Evolutionary conservation across 768 basidiomycete species (phyloP).

Genomic region (Hygrophorus russula): DNA sequence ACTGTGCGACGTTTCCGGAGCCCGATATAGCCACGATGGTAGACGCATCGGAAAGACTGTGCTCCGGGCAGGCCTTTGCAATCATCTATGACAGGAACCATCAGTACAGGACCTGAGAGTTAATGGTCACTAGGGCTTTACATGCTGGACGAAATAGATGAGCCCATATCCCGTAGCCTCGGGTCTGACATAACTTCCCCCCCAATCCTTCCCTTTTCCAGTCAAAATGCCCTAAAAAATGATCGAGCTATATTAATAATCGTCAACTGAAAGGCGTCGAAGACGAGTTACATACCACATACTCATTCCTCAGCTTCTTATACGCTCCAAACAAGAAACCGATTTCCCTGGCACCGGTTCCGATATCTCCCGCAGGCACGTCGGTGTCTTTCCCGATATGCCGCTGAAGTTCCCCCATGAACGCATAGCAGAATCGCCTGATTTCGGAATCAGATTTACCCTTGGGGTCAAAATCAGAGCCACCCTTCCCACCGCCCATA

Average conservation of each 20-base stretch:
- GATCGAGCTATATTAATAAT: too few relatives aligned
- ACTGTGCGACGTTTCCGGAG: conserved; percentile 68
- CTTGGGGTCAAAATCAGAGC: conserved; percentile 75
- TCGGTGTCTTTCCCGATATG: conserved; percentile 69
- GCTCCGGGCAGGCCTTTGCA: conserved; percentile 45
- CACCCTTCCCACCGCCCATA: conserved; percentile 68
- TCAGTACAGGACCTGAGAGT: background rate
- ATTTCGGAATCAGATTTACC: conserved; percentile 69
- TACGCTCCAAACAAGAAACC: conserved; percentile 73
- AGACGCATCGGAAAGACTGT: conserved; percentile 30
- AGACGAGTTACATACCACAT: conserved; percentile 16
- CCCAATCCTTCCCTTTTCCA: conserved; percentile 60
- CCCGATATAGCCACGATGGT: conserved; percentile 51
- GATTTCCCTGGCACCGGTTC: conserved; percentile 65
- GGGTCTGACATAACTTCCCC: conserved; percentile 63
- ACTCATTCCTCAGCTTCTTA: conserved; percentile 66
- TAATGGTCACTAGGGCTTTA: conserved; percentile 21
- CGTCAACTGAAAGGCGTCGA: too few relatives aligned
- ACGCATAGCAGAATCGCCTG: conserved; percentile 56
- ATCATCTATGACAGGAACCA: conserved; percentile 33
- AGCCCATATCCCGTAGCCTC: conserved; percentile 67
- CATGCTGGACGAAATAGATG: conserved; percentile 68
- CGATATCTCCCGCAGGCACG: conserved; percentile 68
- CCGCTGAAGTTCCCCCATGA: conserved; percentile 65
- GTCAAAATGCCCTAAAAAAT: conserved; percentile 42